Evolutionary conservation across 495 filamentous ascomycete genomes (phyloP).

Genomic region (Podospora fimiseda): DNA sequence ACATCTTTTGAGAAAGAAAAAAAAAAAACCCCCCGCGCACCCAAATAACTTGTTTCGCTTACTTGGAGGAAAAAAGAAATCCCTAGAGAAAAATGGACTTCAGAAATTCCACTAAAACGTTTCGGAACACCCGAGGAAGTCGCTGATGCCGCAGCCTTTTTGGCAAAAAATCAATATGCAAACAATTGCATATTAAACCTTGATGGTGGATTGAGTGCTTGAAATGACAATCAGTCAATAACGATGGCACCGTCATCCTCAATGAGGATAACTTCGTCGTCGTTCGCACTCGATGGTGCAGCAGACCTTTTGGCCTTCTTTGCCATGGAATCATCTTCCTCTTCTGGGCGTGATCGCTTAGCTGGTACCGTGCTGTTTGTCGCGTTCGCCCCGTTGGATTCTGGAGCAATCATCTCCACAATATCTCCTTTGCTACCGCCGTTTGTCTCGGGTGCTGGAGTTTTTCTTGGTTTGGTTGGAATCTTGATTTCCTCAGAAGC

Average conservation of each 20-base stretch:
- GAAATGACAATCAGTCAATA: constrained; percentile 61
- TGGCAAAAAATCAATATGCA: constrained; percentile 70
- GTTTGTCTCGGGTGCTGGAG: constrained; percentile 26
- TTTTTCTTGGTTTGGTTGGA: constrained; percentile 40
- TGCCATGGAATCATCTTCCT: constrained; percentile 12
- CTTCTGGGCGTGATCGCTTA: constrained; percentile 35
- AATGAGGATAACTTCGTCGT: constrained; percentile 46
- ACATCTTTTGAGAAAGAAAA: not conserved
- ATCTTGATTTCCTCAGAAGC: constrained; percentile 33
- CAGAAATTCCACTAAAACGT: constrained; percentile 57
- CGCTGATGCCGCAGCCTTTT: constrained; percentile 73
- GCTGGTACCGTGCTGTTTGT: constrained; percentile 20
- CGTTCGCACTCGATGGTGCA: constrained; percentile 23
- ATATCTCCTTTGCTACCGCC: constrained; percentile 12
- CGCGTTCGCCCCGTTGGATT: not conserved
- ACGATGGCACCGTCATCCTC: constrained; percentile 64
- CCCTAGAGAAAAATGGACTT: constrained; percentile 19
- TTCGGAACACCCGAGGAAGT: constrained; percentile 65
- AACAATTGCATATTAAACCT: constrained; percentile 81
- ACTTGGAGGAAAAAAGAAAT: constrained; percentile 2
- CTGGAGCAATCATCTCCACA: constrained; percentile 10
- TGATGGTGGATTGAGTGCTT: constrained; percentile 75
- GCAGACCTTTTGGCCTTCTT: constrained; percentile 42
- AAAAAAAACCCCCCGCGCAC: not conserved
- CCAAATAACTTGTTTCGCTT: not conserved